Base-by-base conservation (phyloP, 768 basidiomycete species). In the Lactarius indigo region DNA sequence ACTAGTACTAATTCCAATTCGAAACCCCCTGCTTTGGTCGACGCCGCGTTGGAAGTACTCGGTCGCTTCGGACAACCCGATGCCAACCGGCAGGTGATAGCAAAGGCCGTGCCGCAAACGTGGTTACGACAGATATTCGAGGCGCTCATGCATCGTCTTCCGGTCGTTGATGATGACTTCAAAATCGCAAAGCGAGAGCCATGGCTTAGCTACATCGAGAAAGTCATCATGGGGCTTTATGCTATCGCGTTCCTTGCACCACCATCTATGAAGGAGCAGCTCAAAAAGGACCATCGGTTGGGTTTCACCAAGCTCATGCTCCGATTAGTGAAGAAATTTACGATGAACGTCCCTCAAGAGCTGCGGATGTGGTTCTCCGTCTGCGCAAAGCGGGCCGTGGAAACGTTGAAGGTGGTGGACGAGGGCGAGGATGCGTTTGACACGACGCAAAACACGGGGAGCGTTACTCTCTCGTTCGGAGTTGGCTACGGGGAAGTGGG, bases 211-310 rank as follows among this genome's bases (percentile, higher is more conserved):
- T 90, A 92, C 75, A 77, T 92, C 68, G 92, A 96, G 79, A 91
- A 90, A 70, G 78, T 82, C 61, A 81, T 90, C 56, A 85, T 95
- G 81, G 84, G 85, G n/a, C 83, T 97, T 50, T 98, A 97, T 78
- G 88, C 88, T 42, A 79, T 98, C 69, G 85, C 88, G 28, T 98
- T 94, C 80, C 79, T 96, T 63, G 86, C 94, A 3, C 84, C 94
- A 2, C 87, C 88, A 4, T 81, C 84, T 31, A 73, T 96, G 68
- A 94, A 96, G 78, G 79, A 82, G 62, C 83, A 78, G 68, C 82
- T 94, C 70, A 90, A 91, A 71, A 75, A 77, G 12, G 85, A 92
- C 74, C 82, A 84, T 59, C 78, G 78, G 47, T 81, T 95, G 33
- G 88, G 89, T 37, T 88, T 91, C 75, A 82, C 86, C 60, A 80